Percentiles rank a stretch among this genome's conserved stretches.
These are phyloP conservation scores for Microcera coccophila DNA, from an alignment of 2,329 filamentous ascomycete genomes.

Conservation along the genomic window DNA sequence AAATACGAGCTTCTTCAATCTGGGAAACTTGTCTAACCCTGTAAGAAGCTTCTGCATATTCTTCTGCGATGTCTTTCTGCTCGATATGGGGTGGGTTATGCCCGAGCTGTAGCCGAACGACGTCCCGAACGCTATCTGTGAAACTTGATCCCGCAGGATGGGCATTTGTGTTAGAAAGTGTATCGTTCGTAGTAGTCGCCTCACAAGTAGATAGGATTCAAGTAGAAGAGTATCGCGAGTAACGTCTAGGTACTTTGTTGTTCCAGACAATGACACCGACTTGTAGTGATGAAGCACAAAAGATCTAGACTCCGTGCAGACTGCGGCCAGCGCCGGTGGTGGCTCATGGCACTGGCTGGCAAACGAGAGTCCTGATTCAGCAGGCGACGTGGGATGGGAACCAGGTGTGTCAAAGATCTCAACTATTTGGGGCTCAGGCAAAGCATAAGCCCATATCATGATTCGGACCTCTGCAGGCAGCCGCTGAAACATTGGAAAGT, in stretches of 20 bases:
- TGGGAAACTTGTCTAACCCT: slow-evolving; percentile 14
- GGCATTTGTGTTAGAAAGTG: slow-evolving; percentile 15
- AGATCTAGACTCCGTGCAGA: slow-evolving; percentile 12
- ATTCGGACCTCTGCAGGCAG: slow-evolving; percentile 17
- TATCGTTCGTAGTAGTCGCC: slow-evolving; percentile 14
- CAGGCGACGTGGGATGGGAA: slow-evolving; percentile 16
- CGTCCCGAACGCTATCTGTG: slow-evolving; percentile 17
- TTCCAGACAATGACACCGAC: slow-evolving; percentile 12
- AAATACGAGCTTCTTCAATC: slow-evolving; percentile 13
- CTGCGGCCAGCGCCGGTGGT: slow-evolving; percentile 11
- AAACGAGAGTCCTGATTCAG: slow-evolving; percentile 16
- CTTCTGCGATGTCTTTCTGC: slow-evolving; percentile 18
- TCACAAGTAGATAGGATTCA: slow-evolving; percentile 16
- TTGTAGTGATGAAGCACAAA: slow-evolving; percentile 14
- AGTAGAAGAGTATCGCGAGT: slow-evolving; percentile 16
- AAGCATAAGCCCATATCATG: slow-evolving; percentile 17
- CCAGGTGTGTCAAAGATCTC: slow-evolving; percentile 19
- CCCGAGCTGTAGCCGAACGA: slow-evolving; percentile 21
- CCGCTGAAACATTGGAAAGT: slow-evolving; percentile 13
- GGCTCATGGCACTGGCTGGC: slow-evolving; percentile 16
- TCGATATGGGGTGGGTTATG: slow-evolving; percentile 18
- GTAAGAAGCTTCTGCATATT: slow-evolving; percentile 17
- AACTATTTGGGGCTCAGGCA: slow-evolving; percentile 18
- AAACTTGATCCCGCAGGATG: slow-evolving; percentile 13
- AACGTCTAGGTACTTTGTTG: slow-evolving; percentile 15